Conservation (phyloP, 768 basidiomycete species). For the Piloderma croceum region DNA sequence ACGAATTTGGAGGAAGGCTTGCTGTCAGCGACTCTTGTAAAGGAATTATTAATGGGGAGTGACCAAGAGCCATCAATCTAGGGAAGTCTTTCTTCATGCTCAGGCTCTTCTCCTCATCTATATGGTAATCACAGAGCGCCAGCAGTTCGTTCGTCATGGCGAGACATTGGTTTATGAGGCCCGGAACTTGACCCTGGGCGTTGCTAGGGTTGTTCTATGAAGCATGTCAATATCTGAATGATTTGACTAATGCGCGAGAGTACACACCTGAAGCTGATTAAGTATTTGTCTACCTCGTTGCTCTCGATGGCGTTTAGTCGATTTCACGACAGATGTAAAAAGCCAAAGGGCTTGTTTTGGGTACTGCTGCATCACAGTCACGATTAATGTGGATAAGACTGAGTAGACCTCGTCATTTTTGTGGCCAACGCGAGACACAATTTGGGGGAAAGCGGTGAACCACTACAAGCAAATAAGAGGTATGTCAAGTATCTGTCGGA, state of each 20-base stretch:
- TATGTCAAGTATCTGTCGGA: neutral
- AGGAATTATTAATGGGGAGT: slow-evolving; percentile 75
- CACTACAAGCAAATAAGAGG: slow-evolving; percentile 70
- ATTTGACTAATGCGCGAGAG: neutral
- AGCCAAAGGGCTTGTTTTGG: slow-evolving; percentile 93
- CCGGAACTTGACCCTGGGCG: slow-evolving; percentile 35
- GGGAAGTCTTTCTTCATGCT: slow-evolving; percentile 54
- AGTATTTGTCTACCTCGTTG: slow-evolving; percentile 56
- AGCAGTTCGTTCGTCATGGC: slow-evolving; percentile 69
- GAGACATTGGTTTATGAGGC: slow-evolving; percentile 48
- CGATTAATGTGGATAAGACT: slow-evolving; percentile 61
- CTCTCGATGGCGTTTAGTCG: slow-evolving; percentile 59
- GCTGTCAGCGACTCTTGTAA: slow-evolving; percentile 90
- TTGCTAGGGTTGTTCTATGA: slow-evolving; percentile 42
- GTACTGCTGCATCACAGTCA: slow-evolving; percentile 68
- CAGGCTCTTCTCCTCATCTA: slow-evolving; percentile 39
- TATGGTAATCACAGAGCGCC: slow-evolving; percentile 52
- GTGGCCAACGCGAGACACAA: slow-evolving; percentile 90
- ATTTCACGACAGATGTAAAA: slow-evolving; percentile 83
- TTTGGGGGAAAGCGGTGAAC: slow-evolving; percentile 94
- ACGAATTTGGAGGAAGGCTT: slow-evolving; percentile 72
- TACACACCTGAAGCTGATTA: slow-evolving; percentile 50
- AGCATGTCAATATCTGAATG: neutral
- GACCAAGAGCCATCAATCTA: slow-evolving; percentile 49
- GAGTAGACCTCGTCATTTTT: slow-evolving; percentile 53